A percentile compares a stretch with the other conserved stretches of the same genome.
These are phyloP conservation scores for Aspergillus fructus DNA, from an alignment of 2,329 filamentous ascomycete genomes.

Conservation along the genomic window DNA sequence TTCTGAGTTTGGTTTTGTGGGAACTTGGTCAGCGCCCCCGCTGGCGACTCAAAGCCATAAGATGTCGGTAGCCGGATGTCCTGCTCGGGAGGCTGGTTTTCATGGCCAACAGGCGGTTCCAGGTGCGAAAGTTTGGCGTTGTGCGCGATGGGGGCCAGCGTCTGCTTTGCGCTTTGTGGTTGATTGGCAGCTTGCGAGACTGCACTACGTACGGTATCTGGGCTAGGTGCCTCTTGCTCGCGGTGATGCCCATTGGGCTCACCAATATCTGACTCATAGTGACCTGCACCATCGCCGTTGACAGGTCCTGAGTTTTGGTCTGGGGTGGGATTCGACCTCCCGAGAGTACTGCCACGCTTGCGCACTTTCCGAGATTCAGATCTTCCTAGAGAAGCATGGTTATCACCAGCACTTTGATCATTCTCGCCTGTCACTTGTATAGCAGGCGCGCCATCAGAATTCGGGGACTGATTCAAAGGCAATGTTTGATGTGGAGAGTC, in stretches of 20 bases:
- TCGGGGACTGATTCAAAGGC: constrained; percentile 6
- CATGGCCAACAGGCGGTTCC: constrained; percentile 36
- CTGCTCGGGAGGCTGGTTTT: constrained; percentile 44
- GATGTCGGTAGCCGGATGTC: constrained; percentile 39
- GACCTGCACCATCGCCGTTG: constrained; percentile 19
- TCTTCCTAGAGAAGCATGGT: constrained; percentile 26
- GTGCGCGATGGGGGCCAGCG: constrained; percentile 34
- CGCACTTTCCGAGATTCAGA: constrained; percentile 36
- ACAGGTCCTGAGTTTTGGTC: constrained; percentile 23
- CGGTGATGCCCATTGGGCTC: neutral
- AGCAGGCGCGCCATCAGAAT: constrained; percentile 58
- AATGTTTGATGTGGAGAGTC: constrained; percentile 19
- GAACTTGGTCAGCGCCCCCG: constrained; percentile 49
- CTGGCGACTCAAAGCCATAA: constrained; percentile 41
- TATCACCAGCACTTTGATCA: constrained; percentile 26
- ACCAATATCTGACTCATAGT: neutral
- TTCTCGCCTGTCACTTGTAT: constrained; percentile 75
- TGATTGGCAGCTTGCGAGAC: constrained; percentile 14
- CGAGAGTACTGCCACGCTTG: constrained; percentile 33
- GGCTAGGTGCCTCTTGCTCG: neutral
- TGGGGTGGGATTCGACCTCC: constrained; percentile 23
- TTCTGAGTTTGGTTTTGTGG: constrained; percentile 52
- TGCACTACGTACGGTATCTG: neutral
- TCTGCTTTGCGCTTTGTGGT: constrained; percentile 31
- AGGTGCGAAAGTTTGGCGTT: constrained; percentile 38